Base-by-base conservation (phyloP, 1,139 yeast genomes). In the Zygosaccharomyces pseudobailii region DNA sequence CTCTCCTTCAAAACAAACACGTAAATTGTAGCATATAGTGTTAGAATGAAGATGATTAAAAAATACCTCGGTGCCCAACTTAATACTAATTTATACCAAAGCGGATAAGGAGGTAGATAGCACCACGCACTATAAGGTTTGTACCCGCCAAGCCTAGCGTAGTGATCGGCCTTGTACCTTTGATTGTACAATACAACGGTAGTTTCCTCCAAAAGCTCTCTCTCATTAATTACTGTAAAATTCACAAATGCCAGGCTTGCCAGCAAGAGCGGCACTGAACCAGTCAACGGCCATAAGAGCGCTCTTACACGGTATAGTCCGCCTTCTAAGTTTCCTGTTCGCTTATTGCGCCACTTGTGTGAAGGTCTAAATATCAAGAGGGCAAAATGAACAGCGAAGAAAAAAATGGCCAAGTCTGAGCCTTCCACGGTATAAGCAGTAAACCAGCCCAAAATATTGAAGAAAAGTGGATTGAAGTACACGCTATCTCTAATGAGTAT, bases 391-490 rank as follows among this genome's bases (percentile, higher is more conserved):
- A 88, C 67, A 2, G 97, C 96, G 67, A 89, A 84, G 30, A 87
- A 76, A 39, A 88, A 69, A 42, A 89, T 89, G 23, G 95, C 94
- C 38, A 87, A 66, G 67, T 89, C 97, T 2, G 94, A 89, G 13
- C 95, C 96, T 65, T 88, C 95, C 25, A 87, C 84, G 28, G 90
- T 77, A 35, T 82, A 74, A 1, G 94, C 87, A 0, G 96, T 84
- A 66, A 88, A 82, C 71, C 87, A 89, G 4, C 96, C 97, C 40
- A 87, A 79, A 10, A 82, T 82, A 60, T 85, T 82, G 58, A 87
- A 81, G 55, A 86, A 81, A 33, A 68, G 71, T 21, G 71, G 68
- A 55, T 78, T 78, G 45, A 74, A 72, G 61, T 82, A 80, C 2
- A 80, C 71, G n/a, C 73, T 65, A 23, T 70, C 66, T 35, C 73